phyloP scores from a whole-genome alignment of 176 grass and related monocot genomes.

The Cymbopogon citratus region DNA sequence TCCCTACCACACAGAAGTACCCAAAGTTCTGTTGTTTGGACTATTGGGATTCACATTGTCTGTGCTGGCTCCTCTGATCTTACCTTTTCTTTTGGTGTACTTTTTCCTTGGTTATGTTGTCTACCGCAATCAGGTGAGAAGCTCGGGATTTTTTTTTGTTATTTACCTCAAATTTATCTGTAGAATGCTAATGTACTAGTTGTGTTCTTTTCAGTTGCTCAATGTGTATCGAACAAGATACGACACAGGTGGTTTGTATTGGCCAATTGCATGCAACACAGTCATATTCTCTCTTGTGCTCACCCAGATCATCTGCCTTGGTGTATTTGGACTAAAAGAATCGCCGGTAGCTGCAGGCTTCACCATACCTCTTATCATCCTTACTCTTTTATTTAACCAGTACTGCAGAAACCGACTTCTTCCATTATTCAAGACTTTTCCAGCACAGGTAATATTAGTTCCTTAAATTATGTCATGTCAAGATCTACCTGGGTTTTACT shows the following conservation, averaged over 20 bases:
- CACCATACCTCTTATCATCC: slow-evolving; percentile 65
- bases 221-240: slow-evolving; percentile 80
- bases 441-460: slow-evolving; percentile 57
- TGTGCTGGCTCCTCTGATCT: slow-evolving; percentile 76
- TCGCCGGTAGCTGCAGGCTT: slow-evolving; percentile 69
- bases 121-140: slow-evolving; percentile 88
- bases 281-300: slow-evolving; percentile 84
- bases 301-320: slow-evolving; percentile 84
- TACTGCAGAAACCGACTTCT: slow-evolving; percentile 83
- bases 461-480: neutral
- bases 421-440: slow-evolving; percentile 62
- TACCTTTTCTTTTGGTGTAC: slow-evolving; percentile 93
- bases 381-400: slow-evolving; percentile 84
- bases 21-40: slow-evolving; percentile 76
- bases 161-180: neutral
- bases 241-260: slow-evolving; percentile 74
- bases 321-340: slow-evolving; percentile 73
- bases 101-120: slow-evolving; percentile 88
- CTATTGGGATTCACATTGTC: slow-evolving; percentile 88
- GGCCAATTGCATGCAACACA: slow-evolving; percentile 80
- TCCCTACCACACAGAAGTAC: slow-evolving; percentile 95
- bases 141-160: neutral
- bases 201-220: slow-evolving; percentile 52
- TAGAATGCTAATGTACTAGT: slow-evolving; percentile 6
- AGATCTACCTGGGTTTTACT: neutral